Percentiles rank a stretch among this genome's conserved stretches.
Evolutionary conservation across 169 alveolate species (phyloP).

Genomic region (Pseudocohnilembus persalinus): DNA sequence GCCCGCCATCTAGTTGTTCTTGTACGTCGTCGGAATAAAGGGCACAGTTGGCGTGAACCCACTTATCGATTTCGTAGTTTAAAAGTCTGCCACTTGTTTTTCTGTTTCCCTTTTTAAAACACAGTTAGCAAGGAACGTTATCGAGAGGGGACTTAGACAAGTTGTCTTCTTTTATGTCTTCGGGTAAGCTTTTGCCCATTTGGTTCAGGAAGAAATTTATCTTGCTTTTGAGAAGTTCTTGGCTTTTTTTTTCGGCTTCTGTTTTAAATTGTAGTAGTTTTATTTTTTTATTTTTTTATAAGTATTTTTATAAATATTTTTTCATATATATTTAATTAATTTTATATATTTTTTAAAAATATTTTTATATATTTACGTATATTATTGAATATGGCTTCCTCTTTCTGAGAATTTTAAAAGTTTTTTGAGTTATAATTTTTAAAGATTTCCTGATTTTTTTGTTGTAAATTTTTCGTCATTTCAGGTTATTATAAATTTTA

Average conservation of each 20-base stretch:
- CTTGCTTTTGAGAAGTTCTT: no score
- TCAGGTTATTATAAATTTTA: no score
- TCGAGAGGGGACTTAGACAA: constrained; percentile 15
- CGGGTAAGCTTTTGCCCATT: not conserved
- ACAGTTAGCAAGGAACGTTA: constrained; percentile 40
- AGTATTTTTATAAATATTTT: no score
- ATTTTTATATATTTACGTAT: no score
- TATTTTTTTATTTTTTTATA: no score
- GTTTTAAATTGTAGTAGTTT: not conserved
- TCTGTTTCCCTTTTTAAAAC: constrained; percentile 49
- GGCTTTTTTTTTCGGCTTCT: not conserved
- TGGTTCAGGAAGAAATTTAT: no score
- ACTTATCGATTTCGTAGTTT: constrained; percentile 54
- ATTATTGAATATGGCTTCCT: no score
- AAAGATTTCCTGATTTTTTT: no score
- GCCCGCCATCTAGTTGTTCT: constrained; percentile 55
- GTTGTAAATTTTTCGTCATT: no score
- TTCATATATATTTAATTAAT: not conserved
- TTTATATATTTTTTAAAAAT: no score
- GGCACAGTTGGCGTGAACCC: constrained; percentile 73
- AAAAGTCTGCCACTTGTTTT: constrained; percentile 62
- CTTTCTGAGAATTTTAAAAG: no score
- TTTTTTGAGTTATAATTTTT: no score
- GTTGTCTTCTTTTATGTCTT: not conserved
- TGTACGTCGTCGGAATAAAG: constrained; percentile 58